Evolutionary conservation across 805 yeast genomes (phyloP).

Genomic region (Debaryomyces hansenii): DNA sequence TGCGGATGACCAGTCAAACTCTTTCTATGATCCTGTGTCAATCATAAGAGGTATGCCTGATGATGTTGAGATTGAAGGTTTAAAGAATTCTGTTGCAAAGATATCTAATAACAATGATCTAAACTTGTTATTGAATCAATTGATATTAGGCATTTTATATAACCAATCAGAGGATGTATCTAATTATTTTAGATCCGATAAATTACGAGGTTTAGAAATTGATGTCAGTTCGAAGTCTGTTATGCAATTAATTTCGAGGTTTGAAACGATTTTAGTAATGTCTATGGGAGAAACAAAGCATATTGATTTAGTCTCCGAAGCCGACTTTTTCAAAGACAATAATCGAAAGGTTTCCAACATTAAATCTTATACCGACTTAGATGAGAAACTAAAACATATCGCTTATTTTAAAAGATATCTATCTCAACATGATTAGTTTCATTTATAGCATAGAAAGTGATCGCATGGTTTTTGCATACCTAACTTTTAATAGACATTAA

Average conservation of each 20-base stretch:
- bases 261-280: slow-evolving; percentile 22
- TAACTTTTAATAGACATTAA: neutral
- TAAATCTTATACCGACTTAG: slow-evolving; percentile 11
- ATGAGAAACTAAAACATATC: slow-evolving; percentile 18
- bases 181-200: slow-evolving; percentile 15
- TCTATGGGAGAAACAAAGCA: slow-evolving; percentile 1
- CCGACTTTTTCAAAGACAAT: neutral
- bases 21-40: slow-evolving; percentile 58
- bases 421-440: neutral
- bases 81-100: slow-evolving; percentile 58
- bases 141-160: slow-evolving; percentile 44
- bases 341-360: neutral
- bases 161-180: slow-evolving; percentile 31
- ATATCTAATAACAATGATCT: slow-evolving; percentile 66
- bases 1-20: slow-evolving; percentile 53
- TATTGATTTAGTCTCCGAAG: slow-evolving; percentile 1
- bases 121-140: slow-evolving; percentile 48
- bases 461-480: neutral
- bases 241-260: slow-evolving; percentile 22
- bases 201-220: slow-evolving; percentile 28
- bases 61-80: slow-evolving; percentile 61
- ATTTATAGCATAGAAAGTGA: neutral
- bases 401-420: neutral
- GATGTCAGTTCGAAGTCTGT: slow-evolving; percentile 16
- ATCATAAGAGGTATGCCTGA: slow-evolving; percentile 66